A percentile compares a stretch with the other conserved stretches of the same genome.
Conservation (phyloP, 306 rosid species). For the Adenanthera pavonina region DNA sequence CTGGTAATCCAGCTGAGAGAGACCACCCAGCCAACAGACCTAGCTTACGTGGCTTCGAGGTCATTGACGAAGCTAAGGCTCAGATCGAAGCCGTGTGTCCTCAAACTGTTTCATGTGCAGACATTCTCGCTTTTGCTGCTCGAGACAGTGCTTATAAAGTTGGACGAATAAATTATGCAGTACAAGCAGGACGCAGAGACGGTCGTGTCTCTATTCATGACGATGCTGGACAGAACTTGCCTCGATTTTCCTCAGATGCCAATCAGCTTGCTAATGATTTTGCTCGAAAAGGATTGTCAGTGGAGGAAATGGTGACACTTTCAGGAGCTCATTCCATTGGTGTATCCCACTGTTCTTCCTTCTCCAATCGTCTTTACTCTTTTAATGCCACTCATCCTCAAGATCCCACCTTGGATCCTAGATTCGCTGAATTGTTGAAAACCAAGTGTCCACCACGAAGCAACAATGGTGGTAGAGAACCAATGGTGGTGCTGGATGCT, state of each 20-base stretch:
- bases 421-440: conserved; percentile 32
- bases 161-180: background rate
- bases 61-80: conserved; percentile 49
- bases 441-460: conserved; percentile 38
- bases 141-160: background rate
- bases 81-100: conserved; percentile 47
- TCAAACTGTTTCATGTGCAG: conserved; percentile 42
- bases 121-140: conserved; percentile 10
- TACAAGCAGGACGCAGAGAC: background rate
- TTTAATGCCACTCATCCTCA: conserved; percentile 38
- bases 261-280: background rate
- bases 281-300: background rate
- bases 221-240: background rate
- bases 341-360: background rate
- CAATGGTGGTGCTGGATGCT: background rate
- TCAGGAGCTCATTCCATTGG: background rate
- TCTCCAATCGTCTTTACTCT: conserved; percentile 13
- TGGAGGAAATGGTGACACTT: background rate
- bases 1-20: conserved; percentile 44
- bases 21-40: conserved; percentile 37
- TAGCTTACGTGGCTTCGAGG: conserved; percentile 54
- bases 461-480: background rate
- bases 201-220: background rate
- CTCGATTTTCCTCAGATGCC: background rate
- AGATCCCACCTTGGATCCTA: background rate